Evolutionary conservation across 768 basidiomycete species (phyloP), one percentile per base, ranked within the genome.

Genomic region (Leccinellum luteum): DNA sequence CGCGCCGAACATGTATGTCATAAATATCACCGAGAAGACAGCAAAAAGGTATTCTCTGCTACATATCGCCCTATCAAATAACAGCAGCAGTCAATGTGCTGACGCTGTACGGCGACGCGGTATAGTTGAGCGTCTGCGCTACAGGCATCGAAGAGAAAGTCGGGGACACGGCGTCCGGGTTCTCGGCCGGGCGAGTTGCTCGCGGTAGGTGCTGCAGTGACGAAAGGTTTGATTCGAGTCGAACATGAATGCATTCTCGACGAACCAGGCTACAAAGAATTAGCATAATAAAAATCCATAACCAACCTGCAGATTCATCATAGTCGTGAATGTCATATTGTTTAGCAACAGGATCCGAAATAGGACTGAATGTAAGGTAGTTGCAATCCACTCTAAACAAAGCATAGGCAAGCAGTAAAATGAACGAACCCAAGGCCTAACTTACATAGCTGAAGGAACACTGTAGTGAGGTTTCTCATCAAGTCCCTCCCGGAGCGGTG

Each of bases 271-370:
- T 64, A 7, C 25, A 12, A 21, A 9, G 31, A 19, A 2, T 62
- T 10, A 56, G 62, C 52, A 30, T 2, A 35, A 10, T 13, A 19
- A 31, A 1, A 35, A 35, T 23, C 23, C 3, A 14, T 6, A n/a
- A 15, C 52, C 7, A 44, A 63, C 62, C 44, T 27, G 83, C 78
- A 0, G 76, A n/a, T n/a, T 81, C 60, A n/a, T 81, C 74, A 60
- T 85, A 85, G 30, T 82, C 78, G 56, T 85, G 84, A 2, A 79
- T 68, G 54, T 86, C 83, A 35, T 82, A 86, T 41, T 81, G 71
- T 25, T 73, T 73, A 0, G 84, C 82, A 38, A 73, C 76, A 0
- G 84, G 84, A 2, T 75, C 71, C 30, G 85, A 68, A 15, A 76
- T 64, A 6, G 83, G 82, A 54, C 73, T 68, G 63, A 71, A 77